Evolutionary conservation across 306 rosid species (phyloP), one percentile per base, ranked within the genome.

Genomic region (Ammopiptanthus mongolicus): DNA sequence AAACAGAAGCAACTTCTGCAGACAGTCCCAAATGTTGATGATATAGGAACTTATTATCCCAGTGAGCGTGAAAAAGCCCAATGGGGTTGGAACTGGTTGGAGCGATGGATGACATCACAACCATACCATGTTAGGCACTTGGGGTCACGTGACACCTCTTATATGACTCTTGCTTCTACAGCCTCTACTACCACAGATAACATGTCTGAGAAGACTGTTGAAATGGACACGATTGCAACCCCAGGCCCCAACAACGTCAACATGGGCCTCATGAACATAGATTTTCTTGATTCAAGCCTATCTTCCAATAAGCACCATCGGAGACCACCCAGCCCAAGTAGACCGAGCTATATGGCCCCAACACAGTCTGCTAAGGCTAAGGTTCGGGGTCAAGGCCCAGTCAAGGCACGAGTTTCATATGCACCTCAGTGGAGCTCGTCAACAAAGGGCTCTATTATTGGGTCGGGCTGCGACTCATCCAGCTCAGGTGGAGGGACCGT

Each of bases 71-170:
- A 90, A 6, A 90, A 87, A 69, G 69, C 71, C 25, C 90, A 85
- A n/a, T 86, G 92, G 92, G 97, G 95, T 60, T 91, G 98, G 96
- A 90, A 88, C 69, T 95, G 95, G 96, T 87, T 91, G 5, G 96
- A 94, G 69, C 84, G 82, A 53, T 91, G 96, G 98, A 94, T 91
- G 96, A 83, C 96, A 18, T 84, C 96, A 1, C 91, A 95, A 21
- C 95, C 95, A 17, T 1, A 77, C 67, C 58, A 82, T 8, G 71
- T 55, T 5, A 80, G 66, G 47, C 80, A 68, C 57, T 1, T 79
- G 31, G 80, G 76, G 0, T 75, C 82, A 1, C 84, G 50, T 5
- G 91, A 87, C 8, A 59, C 69, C 55, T 63, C 86, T 39, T 83
- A 78, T 6, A 82, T 59, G 75, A 77, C 87, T 9, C 87, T 76